Evolutionary conservation across 805 yeast genomes (phyloP), one percentile per base, ranked within the genome.

Genomic region (Millerozyma acaciae): DNA sequence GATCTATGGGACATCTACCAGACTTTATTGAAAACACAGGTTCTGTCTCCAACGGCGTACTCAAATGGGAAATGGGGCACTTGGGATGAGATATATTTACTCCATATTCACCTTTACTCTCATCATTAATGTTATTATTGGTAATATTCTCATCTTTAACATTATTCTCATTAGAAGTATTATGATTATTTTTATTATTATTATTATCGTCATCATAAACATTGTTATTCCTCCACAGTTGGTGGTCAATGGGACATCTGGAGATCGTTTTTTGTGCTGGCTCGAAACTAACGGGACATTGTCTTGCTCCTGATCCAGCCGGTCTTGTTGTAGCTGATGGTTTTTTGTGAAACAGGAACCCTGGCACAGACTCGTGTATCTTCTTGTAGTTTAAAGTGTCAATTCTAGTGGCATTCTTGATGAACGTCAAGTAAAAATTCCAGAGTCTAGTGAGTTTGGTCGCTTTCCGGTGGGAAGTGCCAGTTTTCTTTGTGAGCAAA

Each of bases 361-460:
- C 52, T 22, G 65, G 55, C 23, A 64, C 45, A 39, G 55, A 43
- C 16, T 56, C 45, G 44, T 60, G 60, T 34, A 55, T 48, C 31
- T 55, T 57, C n/a, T 61, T 62, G 32, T 61, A 56, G 34, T 56
- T 53, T 13, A 48, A 41, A 8, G 55, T 38, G 30, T 43, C 53
- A 41, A 56, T 40, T 35, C 51, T 58, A 29, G 43, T 51, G 7
- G 58, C 42, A 37, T 54, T 57, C 19, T 56, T 53, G 21, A 62
- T 48, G 35, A 65, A 56, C 2, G 66, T 61, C 36, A 57, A 39
- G 45, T 66, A 65, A 35, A 66, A 65, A 26, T 52, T 53, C 72
- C 72, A 66, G n/a, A n/a, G n/a, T n/a, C n/a, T n/a, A n/a, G n/a
- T n/a, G n/a, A n/a, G n/a, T n/a, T n/a, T n/a, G n/a, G n/a, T n/a